Evolutionary conservation across 1,284 basidiomycete genomes (phyloP), one percentile per base, ranked within the genome.

Genomic region (Sporisorium reilianum): DNA sequence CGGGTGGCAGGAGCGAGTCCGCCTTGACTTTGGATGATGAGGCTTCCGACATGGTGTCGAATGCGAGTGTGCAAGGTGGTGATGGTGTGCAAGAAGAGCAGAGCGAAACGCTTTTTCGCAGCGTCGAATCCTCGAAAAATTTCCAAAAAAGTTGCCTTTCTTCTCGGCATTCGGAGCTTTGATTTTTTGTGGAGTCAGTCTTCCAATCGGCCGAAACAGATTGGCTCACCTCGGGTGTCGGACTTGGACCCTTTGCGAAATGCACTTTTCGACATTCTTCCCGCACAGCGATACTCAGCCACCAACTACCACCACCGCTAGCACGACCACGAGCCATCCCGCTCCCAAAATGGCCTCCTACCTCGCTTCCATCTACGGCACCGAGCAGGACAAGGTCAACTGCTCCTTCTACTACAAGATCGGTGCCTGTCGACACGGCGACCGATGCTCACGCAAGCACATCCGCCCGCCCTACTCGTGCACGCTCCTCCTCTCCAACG

Each of bases 381-480:
- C 80, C 71, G 93, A 95, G 85, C 93, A 95, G 86, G 93, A 95
- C 85, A 91, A 93, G 79, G 94, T 95, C 65, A 95, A 95, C 82
- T 95, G 93, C 84, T 95, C 94, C 2, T 95, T 95, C 86, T 95
- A 95, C 86, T 94, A 94, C 88, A 95, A 95, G 91, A 97, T 97
- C 87, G 94, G 94, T 62, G 94, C 94, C 59, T 97, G 94, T 86
- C 89, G 94, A 38, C 94, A 97, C 85, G 94, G 94, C n/a, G 95
- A 97, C 80, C 90, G 95, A 64, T 97, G 94, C 84, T 97, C 93
- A 3, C 89, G 97, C 81, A 98, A 99, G 86, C 97, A 99, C 87
- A 98, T 97, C 85, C 91, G 93, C 81, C 97, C 97, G 1, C 92
- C 94, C 3, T 98, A 96, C 86, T 97, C 95, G 2, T 95, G 97